phyloP scores from a whole-genome alignment of 2,329 filamentous ascomycete species.

The Microdochium bolleyi region DNA sequence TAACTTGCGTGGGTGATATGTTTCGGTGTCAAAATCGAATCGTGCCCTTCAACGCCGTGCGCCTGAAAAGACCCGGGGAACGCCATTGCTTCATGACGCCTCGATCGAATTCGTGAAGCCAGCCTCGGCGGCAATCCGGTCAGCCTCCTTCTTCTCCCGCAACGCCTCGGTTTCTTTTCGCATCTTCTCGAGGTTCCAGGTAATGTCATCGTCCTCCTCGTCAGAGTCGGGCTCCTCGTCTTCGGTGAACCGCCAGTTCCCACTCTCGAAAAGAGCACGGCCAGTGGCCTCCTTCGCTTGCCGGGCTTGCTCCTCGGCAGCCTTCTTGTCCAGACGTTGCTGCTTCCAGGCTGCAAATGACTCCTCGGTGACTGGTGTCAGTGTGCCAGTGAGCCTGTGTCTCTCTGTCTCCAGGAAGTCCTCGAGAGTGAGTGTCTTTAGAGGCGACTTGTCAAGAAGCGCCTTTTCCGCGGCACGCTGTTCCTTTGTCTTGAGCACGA shows the following conservation, averaged over 20 bases:
- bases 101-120: not conserved
- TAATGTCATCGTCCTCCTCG: conserved; percentile 48
- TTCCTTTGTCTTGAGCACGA: conserved; percentile 95
- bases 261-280: conserved; percentile 90
- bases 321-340: conserved; percentile 89
- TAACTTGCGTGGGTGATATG: not conserved
- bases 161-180: conserved; percentile 77
- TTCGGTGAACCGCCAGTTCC: conserved; percentile 72
- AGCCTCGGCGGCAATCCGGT: conserved; percentile 36
- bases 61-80: conserved; percentile 4
- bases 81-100: not conserved
- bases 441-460: conserved; percentile 86
- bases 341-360: conserved; percentile 96
- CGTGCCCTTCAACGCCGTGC: conserved; percentile 8
- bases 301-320: conserved; percentile 82
- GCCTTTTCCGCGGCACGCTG: conserved; percentile 94
- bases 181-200: conserved; percentile 77
- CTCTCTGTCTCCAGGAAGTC: conserved; percentile 96
- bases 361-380: conserved; percentile 91
- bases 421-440: conserved; percentile 90
- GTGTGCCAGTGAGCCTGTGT: conserved; percentile 83
- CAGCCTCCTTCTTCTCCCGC: conserved; percentile 69
- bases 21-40: not conserved
- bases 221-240: conserved; percentile 43
- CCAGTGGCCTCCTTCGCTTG: conserved; percentile 94